Evolutionary conservation across 106 monocot genomes (phyloP).

Genomic region (Allium cepa): DNA sequence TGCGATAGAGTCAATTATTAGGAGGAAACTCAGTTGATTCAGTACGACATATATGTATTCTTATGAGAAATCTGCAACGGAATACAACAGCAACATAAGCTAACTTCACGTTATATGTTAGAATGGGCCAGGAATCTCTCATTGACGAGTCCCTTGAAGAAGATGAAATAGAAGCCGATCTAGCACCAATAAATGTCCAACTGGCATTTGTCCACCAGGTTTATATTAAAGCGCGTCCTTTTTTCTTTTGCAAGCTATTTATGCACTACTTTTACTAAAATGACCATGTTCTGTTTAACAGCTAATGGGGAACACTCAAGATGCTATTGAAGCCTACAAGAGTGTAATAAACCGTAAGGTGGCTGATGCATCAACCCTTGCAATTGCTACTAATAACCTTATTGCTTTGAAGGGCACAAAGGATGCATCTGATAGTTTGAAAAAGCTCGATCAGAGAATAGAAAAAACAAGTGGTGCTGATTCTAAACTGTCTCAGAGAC

Average conservation of each 20-base stretch:
- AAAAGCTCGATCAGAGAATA: constrained; percentile 70
- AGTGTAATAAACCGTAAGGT: constrained; percentile 54
- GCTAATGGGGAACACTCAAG: constrained; percentile 62
- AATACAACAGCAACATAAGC: background rate
- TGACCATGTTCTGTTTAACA: constrained; percentile 17
- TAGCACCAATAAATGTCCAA: constrained; percentile 88
- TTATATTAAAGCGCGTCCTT: background rate
- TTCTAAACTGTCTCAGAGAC: constrained; percentile 58
- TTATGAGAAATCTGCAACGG: too few species aligned
- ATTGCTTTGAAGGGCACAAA: constrained; percentile 74
- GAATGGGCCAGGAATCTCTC: constrained; percentile 93
- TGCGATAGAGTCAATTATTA: too few species aligned
- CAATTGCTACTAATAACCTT: constrained; percentile 84
- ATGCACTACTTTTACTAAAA: background rate
- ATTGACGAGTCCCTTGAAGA: constrained; percentile 84
- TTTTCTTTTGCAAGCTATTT: background rate
- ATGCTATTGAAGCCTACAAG: constrained; percentile 61
- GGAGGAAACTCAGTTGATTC: too few species aligned
- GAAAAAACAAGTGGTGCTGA: constrained; percentile 43
- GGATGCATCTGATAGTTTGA: constrained; percentile 82
- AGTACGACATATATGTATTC: too few species aligned
- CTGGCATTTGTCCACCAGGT: constrained; percentile 84
- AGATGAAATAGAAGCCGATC: constrained; percentile 92
- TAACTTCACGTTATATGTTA: constrained; percentile 20
- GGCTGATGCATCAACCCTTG: constrained; percentile 76